A percentile compares a stretch with the other conserved stretches of the same genome.
Evolutionary conservation across 2,329 filamentous ascomycete species (phyloP).

Genomic region (Drechslerella dactyloides): DNA sequence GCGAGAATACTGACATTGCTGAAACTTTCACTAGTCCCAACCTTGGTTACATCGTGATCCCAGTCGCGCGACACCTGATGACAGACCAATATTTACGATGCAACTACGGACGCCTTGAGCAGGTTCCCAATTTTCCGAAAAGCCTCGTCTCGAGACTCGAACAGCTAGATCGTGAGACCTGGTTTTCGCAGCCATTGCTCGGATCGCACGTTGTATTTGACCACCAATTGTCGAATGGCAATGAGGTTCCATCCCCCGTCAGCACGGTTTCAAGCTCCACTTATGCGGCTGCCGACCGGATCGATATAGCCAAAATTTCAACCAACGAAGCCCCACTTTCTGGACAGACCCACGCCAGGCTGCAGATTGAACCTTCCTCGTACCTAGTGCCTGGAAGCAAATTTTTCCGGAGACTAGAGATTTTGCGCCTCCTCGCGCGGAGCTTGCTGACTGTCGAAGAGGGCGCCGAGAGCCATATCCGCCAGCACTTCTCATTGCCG

Average conservation of each 20-base stretch:
- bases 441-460: conserved; percentile 35
- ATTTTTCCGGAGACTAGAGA: conserved; percentile 34
- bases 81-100: conserved; percentile 38
- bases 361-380: conserved; percentile 24
- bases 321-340: conserved; percentile 48
- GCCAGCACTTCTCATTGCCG: conserved; percentile 41
- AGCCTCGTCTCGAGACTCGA: conserved; percentile 38
- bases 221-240: conserved; percentile 32
- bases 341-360: conserved; percentile 31
- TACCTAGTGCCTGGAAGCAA: conserved; percentile 37
- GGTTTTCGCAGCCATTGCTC: conserved; percentile 37
- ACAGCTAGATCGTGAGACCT: conserved; percentile 45
- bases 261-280: conserved; percentile 22
- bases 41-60: conserved; percentile 43
- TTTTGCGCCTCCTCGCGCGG: conserved; percentile 35
- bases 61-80: conserved; percentile 43
- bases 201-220: conserved; percentile 38
- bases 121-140: conserved; percentile 39
- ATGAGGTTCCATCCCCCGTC: conserved; percentile 32
- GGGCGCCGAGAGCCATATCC: conserved; percentile 14
- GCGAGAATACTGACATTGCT: neutral
- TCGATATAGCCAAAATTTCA: conserved; percentile 43
- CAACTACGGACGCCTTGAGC: conserved; percentile 39
- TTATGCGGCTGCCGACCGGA: conserved; percentile 17
- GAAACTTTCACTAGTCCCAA: conserved; percentile 21